These are phyloP conservation scores for Fermentozyma sake DNA, from an alignment of 1,139 yeast genomes.

Conservation along the genomic window DNA sequence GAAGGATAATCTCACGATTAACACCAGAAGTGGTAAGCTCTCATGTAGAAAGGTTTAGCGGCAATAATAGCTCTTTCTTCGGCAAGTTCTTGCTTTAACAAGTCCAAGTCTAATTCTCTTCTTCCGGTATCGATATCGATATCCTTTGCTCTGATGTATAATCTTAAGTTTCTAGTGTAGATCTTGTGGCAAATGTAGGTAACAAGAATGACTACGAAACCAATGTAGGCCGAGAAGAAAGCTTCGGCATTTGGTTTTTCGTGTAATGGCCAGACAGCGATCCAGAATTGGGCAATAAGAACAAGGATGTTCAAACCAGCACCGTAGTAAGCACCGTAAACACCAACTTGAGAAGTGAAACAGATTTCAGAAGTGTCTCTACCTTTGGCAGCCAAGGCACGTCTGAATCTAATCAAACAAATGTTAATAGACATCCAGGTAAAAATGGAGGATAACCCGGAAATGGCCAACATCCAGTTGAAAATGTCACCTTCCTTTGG, in stretches of 20 bases:
- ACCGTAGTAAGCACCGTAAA: conserved; percentile 29
- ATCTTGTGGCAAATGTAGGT: conserved; percentile 50
- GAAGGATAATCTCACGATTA: conserved; percentile 12
- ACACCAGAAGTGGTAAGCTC: conserved; percentile 46
- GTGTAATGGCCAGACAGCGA: conserved; percentile 38
- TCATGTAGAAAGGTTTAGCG: conserved; percentile 27
- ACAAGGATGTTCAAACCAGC: conserved; percentile 24
- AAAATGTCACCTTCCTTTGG: conserved; percentile 28
- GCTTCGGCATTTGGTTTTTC: conserved; percentile 27
- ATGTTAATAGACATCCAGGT: conserved; percentile 36
- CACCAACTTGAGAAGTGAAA: conserved; percentile 31
- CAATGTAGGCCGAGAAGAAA: conserved; percentile 53
- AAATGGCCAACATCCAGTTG: conserved; percentile 33
- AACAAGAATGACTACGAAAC: conserved; percentile 47
- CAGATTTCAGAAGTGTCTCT: conserved; percentile 29
- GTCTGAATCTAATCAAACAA: conserved; percentile 34
- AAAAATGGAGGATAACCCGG: conserved; percentile 34
- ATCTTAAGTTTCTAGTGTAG: conserved; percentile 40
- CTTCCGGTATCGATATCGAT: conserved; percentile 55
- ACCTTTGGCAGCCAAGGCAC: conserved; percentile 29
- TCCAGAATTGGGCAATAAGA: conserved; percentile 40
- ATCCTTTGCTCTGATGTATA: conserved; percentile 37
- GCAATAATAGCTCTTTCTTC: conserved; percentile 40
- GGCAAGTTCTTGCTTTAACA: conserved; percentile 45
- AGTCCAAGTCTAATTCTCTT: conserved; percentile 51